Percentiles rank a stretch among this genome's conserved stretches.
Conservation (phyloP, 2,329 filamentous ascomycete genomes). For the Monosporascus sp. region DNA sequence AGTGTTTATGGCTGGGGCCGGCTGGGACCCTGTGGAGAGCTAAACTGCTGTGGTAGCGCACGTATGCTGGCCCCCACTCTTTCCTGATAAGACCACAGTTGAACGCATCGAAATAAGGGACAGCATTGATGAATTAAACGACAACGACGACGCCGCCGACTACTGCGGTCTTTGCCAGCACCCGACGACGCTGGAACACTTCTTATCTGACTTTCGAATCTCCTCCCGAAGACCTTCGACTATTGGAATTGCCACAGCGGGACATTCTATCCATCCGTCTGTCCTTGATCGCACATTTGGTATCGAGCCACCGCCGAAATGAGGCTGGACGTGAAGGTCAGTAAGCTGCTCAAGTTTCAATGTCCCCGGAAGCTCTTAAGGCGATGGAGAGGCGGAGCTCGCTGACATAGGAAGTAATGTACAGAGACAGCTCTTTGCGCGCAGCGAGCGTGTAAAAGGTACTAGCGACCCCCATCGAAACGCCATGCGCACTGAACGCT, state of each 20-base stretch:
- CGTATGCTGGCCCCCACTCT: background rate
- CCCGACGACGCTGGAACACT: too few species aligned
- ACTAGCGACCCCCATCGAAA: constrained; percentile 23
- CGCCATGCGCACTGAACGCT: background rate
- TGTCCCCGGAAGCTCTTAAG: background rate
- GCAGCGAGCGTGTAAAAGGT: constrained; percentile 86
- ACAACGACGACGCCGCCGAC: background rate
- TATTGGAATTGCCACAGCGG: background rate
- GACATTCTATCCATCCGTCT: constrained; percentile 3
- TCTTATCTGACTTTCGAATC: too few species aligned
- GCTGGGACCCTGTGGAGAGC: background rate
- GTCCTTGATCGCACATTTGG: background rate
- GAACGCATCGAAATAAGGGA: background rate
- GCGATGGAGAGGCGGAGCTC: background rate
- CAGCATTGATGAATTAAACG: background rate
- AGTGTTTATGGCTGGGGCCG: background rate
- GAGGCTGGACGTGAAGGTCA: constrained; percentile 27
- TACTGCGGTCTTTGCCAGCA: too few species aligned
- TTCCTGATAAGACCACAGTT: background rate
- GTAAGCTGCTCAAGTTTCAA: background rate
- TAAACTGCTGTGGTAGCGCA: too few species aligned
- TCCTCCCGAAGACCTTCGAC: too few species aligned
- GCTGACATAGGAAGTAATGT: constrained; percentile 32
- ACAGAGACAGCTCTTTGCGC: constrained; percentile 76
- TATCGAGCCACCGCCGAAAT: constrained; percentile 18